A percentile compares a stretch with the other conserved stretches of the same genome.
phyloP scores from a whole-genome alignment of 2,329 filamentous ascomycete species.

The Aspergillus ochraceus region DNA sequence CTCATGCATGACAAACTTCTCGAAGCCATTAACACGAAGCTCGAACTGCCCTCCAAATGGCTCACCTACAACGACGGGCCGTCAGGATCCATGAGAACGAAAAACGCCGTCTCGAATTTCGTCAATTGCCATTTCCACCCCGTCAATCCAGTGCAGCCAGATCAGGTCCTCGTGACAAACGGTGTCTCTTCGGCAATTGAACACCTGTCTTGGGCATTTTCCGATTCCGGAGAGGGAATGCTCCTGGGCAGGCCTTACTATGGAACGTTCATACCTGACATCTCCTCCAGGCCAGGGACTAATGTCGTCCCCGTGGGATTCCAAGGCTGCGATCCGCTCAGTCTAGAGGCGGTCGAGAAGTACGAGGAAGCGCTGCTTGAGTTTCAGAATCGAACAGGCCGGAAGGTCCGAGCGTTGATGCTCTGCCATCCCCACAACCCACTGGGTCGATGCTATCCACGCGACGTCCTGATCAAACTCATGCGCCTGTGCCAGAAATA shows the following conservation, averaged over 20 bases:
- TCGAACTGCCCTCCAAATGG: constrained; percentile 31
- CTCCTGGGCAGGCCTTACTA: constrained; percentile 44
- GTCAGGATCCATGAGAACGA: constrained; percentile 26
- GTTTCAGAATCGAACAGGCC: constrained; percentile 38
- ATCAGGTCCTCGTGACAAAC: constrained; percentile 35
- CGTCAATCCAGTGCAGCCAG: constrained; percentile 21
- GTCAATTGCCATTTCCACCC: constrained; percentile 34
- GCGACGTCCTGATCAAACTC: constrained; percentile 35
- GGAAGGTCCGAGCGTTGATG: constrained; percentile 50
- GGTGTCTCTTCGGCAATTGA: constrained; percentile 38
- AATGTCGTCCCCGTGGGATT: constrained; percentile 49
- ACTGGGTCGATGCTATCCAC: constrained; percentile 48
- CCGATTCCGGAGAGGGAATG: constrained; percentile 36
- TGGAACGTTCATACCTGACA: constrained; percentile 50
- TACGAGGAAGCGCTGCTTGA: constrained; percentile 48
- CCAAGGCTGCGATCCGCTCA: constrained; percentile 46
- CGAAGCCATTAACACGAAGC: constrained; percentile 43
- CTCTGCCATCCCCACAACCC: constrained; percentile 56
- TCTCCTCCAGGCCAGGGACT: constrained; percentile 44
- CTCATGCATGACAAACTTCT: constrained; percentile 52
- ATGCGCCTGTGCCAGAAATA: constrained; percentile 51
- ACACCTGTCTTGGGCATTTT: constrained; percentile 33
- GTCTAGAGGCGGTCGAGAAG: constrained; percentile 38
- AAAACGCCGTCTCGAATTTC: constrained; percentile 31
- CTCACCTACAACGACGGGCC: constrained; percentile 43